Evolutionary conservation across 1,139 yeast species (phyloP).

Genomic region (Magnusiomyces starmeri): DNA sequence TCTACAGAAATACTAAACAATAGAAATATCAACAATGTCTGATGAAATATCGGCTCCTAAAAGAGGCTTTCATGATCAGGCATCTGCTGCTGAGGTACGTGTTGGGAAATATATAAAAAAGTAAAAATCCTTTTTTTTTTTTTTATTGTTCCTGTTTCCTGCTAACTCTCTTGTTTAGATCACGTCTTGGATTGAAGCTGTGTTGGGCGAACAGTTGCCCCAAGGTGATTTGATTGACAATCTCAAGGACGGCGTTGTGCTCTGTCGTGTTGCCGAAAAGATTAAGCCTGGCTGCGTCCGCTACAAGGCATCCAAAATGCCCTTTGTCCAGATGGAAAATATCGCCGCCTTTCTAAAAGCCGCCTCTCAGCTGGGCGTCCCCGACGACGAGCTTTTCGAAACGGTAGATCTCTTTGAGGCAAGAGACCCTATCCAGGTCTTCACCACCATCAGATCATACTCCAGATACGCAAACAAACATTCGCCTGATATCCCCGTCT

Average conservation of each 20-base stretch:
- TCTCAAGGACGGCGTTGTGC: conserved; percentile 57
- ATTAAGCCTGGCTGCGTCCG: conserved; percentile 40
- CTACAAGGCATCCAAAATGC: conserved; percentile 63
- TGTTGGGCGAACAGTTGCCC: conserved; percentile 23
- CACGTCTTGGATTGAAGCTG: conserved; percentile 25
- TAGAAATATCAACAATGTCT: not conserved
- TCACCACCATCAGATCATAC: conserved; percentile 64
- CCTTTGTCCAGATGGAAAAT: conserved; percentile 84
- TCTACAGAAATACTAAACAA: too few relatives aligned
- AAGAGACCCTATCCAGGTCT: conserved; percentile 71
- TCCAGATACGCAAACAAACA: conserved; percentile 53
- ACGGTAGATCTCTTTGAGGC: conserved; percentile 71
- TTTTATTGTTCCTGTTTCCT: too few relatives aligned
- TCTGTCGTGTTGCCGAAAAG: conserved; percentile 43
- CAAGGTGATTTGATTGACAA: conserved; percentile 40
- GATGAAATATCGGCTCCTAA: not conserved
- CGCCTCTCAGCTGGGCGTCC: conserved; percentile 63
- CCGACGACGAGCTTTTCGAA: conserved; percentile 78
- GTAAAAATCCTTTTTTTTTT: not conserved
- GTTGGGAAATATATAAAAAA: not conserved
- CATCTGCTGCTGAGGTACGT: conserved; percentile 10
- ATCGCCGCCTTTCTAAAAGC: conserved; percentile 59
- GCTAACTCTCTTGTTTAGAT: conserved; percentile 17
- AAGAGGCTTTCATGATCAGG: not conserved
- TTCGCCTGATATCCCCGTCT: conserved; percentile 40